Conservation (phyloP, 495 filamentous ascomycete genomes). For the Talaromyces stipitatus region DNA sequence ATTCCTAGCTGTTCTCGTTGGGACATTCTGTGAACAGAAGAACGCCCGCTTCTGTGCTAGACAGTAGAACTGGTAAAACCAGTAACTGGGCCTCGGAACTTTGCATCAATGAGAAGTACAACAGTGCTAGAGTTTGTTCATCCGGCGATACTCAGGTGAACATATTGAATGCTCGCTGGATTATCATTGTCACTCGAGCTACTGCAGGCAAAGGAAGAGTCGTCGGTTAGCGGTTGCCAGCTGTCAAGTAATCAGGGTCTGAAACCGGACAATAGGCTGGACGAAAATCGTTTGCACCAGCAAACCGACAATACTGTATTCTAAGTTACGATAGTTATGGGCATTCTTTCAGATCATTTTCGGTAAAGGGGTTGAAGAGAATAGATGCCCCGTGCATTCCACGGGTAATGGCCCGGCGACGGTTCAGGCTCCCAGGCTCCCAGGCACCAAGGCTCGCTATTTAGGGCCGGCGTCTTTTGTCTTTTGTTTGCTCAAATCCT, state of each 20-base stretch:
- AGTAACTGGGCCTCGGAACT: too few relatives aligned
- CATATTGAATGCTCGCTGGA: background rate
- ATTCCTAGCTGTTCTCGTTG: too few relatives aligned
- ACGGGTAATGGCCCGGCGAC: conserved; percentile 1
- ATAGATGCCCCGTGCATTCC: background rate
- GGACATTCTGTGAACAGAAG: too few relatives aligned
- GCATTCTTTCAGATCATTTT: background rate
- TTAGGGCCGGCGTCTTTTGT: background rate
- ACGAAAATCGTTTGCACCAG: background rate
- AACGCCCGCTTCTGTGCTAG: too few relatives aligned
- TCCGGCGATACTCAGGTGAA: too few relatives aligned
- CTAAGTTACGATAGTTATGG: too few relatives aligned
- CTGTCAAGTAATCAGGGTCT: background rate
- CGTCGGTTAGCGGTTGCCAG: background rate
- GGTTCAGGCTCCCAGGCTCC: background rate
- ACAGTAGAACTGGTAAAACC: too few relatives aligned
- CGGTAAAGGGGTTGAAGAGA: background rate
- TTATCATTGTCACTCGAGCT: background rate
- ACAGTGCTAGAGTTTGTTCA: too few relatives aligned
- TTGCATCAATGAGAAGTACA: too few relatives aligned
- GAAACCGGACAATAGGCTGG: background rate
- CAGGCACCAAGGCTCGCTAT: background rate
- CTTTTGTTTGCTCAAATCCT: background rate
- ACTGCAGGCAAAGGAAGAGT: background rate
- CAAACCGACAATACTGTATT: too few relatives aligned